Base-by-base conservation (phyloP, 202 grass and related monocot species). In the Brachypodium distachyon region DNA sequence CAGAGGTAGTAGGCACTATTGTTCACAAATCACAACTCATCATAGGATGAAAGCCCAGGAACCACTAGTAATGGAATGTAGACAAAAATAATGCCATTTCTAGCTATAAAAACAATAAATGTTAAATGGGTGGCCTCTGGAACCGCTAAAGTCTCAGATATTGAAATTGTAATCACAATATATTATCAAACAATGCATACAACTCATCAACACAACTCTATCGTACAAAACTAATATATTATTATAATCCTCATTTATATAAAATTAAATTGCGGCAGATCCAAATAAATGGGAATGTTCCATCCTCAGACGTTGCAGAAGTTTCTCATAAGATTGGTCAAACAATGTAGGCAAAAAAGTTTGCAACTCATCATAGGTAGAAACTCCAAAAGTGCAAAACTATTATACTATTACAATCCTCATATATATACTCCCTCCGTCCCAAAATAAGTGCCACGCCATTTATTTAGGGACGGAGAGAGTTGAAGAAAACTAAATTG, bases 301-400 rank as follows among this genome's bases (percentile, higher is more conserved):
- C 17, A 61, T 61, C 64, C 40, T 68, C 40, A 68, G 65, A 68
- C 17, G 16, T 31, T 68, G 65, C 25, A 26, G 25, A 47, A 68
- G 9, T 31, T 53, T 68, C 65, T 47, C 41, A 68, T 29, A 68
- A 31, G 65, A 68, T 12, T 68, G 65, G n/a, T 68, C 65, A 68
- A 68, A 27, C 65, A 68, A 68, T 68, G 65, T 68, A 68, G 40
- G 64, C 64, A 67, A 67, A 28, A 37, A 37, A 56, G 67, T 79
- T 49, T 33, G 49, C 67, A 83, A 86, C 27, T 82, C 78, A 78
- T 81, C 72, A 89, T 62, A 76, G 70, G 70, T 31, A 54, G 12
- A 79, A 32, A 68, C 23, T 46, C n/a, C n/a, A n/a, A n/a, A n/a
- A n/a, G n/a, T n/a, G n/a, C n/a, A n/a, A n/a, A n/a, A n/a, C n/a